Base-by-base conservation (phyloP, 768 basidiomycete genomes). In the Pholiota molesta region DNA sequence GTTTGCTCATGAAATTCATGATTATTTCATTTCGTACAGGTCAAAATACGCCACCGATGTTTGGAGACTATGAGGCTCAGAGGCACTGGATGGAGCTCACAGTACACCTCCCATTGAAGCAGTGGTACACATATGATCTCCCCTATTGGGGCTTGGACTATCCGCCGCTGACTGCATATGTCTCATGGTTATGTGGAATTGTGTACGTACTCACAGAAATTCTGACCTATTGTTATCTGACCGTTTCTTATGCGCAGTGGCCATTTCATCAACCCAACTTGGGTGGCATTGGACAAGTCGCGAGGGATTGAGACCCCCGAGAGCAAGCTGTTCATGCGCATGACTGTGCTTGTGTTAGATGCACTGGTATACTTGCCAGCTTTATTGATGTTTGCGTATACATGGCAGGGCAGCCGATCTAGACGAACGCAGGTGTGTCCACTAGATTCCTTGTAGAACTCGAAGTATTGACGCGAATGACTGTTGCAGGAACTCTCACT, bases 101-200 rank as follows among this genome's bases (percentile, higher is more conserved):
- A 2, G 74, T 88, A 26, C 90, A 95, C 70, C 78, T 94, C 0
- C 92, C 95, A 0, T 68, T 86, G 19, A 77, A 76, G 14, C 76
- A 89, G 63, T 98, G 96, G 96, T 98, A 98, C 74, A 87, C 77
- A 1, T 92, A 95, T 73, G 92, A 97, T 69, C 79, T 92, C 31
- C 85, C 85, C 37, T 97, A 97, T 69, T 98, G 96, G 96, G 94
- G 94, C 0, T 80, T 98, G 55, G 96, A 98, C 74, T 98, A 98
- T 76, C 95, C 95, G 3, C 95, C 95, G 3, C 69, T 97, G 63
- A 97, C 95, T 2, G 96, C 94, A 2, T 97, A 96, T 69, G 80
- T 88, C 31, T 94, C 92, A 16, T 96, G 90, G 90, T 33, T 92
- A 53, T 94, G 89, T 71, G 93, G 93, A 7, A 72, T 82, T 52